These are phyloP conservation scores for Pseudozyma pruni DNA, from an alignment of 1,284 basidiomycete species.

Conservation along the genomic window DNA sequence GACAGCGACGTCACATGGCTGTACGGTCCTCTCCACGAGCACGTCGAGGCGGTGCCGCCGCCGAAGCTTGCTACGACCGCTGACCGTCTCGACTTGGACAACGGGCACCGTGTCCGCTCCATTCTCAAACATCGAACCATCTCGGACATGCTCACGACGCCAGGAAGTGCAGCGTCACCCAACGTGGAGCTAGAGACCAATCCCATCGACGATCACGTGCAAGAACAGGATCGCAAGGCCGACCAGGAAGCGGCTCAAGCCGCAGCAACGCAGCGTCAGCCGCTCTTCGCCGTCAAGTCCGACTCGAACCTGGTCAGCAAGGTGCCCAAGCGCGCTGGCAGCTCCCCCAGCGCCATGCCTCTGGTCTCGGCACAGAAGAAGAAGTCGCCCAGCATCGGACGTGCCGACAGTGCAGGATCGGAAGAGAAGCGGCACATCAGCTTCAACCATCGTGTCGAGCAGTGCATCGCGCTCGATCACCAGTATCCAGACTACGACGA, in stretches of 20 bases:
- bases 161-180: conserved; percentile 70
- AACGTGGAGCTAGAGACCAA: conserved; percentile 69
- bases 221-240: conserved; percentile 52
- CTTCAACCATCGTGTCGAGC: conserved; percentile 98
- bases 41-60: conserved; percentile 74
- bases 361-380: conserved; percentile 40
- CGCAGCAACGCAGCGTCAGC: conserved; percentile 11
- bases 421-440: conserved; percentile 81
- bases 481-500: conserved; percentile 58
- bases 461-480: conserved; percentile 86
- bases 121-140: conserved; percentile 97
- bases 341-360: conserved; percentile 42
- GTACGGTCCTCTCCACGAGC: conserved; percentile 87
- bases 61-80: conserved; percentile 71
- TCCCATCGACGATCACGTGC: conserved; percentile 43
- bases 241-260: conserved; percentile 12
- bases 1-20: conserved; percentile 99
- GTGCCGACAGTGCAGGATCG: conserved; percentile 34
- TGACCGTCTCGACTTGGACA: conserved; percentile 72
- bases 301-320: conserved; percentile 52
- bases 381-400: conserved; percentile 25
- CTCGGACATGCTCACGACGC: conserved; percentile 80
- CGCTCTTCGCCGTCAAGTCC: conserved; percentile 53
- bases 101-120: conserved; percentile 74
- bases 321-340: conserved; percentile 33